Conservation (phyloP, 2,329 filamentous ascomycete species). For the Monosporascus cannonballus region DNA sequence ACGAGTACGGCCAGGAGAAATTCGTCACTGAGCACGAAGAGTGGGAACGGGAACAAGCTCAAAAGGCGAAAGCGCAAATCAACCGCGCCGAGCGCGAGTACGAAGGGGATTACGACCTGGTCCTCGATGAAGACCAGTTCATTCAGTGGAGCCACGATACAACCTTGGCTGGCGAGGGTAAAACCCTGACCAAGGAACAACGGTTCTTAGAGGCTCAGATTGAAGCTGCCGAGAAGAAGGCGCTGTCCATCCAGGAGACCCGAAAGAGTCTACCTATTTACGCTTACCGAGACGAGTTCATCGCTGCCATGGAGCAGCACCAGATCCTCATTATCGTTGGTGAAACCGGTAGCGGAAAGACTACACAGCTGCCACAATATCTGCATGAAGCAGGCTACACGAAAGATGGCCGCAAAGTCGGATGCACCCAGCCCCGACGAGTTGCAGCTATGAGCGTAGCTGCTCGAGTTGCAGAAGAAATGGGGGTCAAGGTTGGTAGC, state of each 20-base stretch:
- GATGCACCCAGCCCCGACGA: slow-evolving; percentile 88
- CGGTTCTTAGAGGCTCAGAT: slow-evolving; percentile 73
- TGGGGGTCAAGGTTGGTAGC: slow-evolving; percentile 81
- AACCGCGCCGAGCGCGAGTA: slow-evolving; percentile 67
- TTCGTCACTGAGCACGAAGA: slow-evolving; percentile 93
- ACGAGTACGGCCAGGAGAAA: slow-evolving; percentile 81
- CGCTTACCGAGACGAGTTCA: slow-evolving; percentile 75
- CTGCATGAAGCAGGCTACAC: slow-evolving; percentile 88
- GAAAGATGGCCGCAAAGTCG: slow-evolving; percentile 76
- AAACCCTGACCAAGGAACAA: slow-evolving; percentile 71
- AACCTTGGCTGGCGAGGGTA: slow-evolving; percentile 64
- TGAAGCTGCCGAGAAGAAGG: slow-evolving; percentile 82
- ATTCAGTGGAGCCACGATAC: slow-evolving; percentile 79
- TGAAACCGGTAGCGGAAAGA: slow-evolving; percentile 93
- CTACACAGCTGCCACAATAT: slow-evolving; percentile 91
- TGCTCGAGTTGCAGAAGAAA: slow-evolving; percentile 91
- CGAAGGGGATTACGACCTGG: slow-evolving; percentile 82
- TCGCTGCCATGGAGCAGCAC: slow-evolving; percentile 78
- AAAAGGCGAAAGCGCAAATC: slow-evolving; percentile 84
- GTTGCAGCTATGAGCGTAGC: slow-evolving; percentile 97
- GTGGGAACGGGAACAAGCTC: slow-evolving; percentile 87
- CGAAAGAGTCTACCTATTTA: slow-evolving; percentile 88
- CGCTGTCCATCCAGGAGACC: slow-evolving; percentile 83
- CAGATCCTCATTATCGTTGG: slow-evolving; percentile 90
- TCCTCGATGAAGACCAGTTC: slow-evolving; percentile 84